A percentile compares a stretch with the other conserved stretches of the same genome.
These are phyloP conservation scores for Mycosphaerella arachidis DNA, from an alignment of 2,329 filamentous ascomycete genomes.

Conservation along the genomic window DNA sequence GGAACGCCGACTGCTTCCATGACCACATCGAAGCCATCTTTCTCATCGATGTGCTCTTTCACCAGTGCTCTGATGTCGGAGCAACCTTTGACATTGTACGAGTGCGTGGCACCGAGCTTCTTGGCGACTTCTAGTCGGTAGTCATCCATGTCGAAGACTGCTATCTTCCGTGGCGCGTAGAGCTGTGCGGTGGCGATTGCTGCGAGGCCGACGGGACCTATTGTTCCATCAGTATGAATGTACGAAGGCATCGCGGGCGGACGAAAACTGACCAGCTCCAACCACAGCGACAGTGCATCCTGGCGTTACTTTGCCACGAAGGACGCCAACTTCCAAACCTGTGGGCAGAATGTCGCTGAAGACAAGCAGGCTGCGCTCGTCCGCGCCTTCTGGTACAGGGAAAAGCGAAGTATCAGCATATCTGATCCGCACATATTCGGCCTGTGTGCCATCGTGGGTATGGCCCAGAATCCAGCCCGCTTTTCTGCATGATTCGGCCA, in stretches of 20 bases:
- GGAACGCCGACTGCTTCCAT: slow-evolving; percentile 56
- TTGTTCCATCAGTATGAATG: background rate
- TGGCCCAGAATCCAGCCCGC: slow-evolving; percentile 56
- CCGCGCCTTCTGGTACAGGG: slow-evolving; percentile 40
- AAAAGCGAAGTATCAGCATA: slow-evolving; percentile 49
- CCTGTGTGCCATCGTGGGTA: slow-evolving; percentile 51
- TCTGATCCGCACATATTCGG: slow-evolving; percentile 53
- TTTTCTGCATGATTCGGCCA: slow-evolving; percentile 51
- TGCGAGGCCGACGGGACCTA: slow-evolving; percentile 53
- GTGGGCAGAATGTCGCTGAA: slow-evolving; percentile 56
- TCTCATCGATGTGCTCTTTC: slow-evolving; percentile 35
- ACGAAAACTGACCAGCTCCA: slow-evolving; percentile 35
- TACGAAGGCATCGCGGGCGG: background rate
- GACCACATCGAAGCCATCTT: slow-evolving; percentile 52
- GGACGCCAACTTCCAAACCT: slow-evolving; percentile 51
- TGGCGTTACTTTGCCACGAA: slow-evolving; percentile 50
- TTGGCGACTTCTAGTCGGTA: slow-evolving; percentile 46
- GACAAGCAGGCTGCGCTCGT: slow-evolving; percentile 45
- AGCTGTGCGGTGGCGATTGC: slow-evolving; percentile 52
- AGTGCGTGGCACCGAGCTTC: slow-evolving; percentile 47
- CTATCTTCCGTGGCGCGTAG: slow-evolving; percentile 50
- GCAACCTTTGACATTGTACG: slow-evolving; percentile 33
- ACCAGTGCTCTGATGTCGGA: slow-evolving; percentile 36
- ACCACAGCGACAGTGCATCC: slow-evolving; percentile 52
- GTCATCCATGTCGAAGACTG: slow-evolving; percentile 51